These are phyloP conservation scores for Rhizopogon sp. DNA, from an alignment of 768 basidiomycete species.

Conservation along the genomic window DNA sequence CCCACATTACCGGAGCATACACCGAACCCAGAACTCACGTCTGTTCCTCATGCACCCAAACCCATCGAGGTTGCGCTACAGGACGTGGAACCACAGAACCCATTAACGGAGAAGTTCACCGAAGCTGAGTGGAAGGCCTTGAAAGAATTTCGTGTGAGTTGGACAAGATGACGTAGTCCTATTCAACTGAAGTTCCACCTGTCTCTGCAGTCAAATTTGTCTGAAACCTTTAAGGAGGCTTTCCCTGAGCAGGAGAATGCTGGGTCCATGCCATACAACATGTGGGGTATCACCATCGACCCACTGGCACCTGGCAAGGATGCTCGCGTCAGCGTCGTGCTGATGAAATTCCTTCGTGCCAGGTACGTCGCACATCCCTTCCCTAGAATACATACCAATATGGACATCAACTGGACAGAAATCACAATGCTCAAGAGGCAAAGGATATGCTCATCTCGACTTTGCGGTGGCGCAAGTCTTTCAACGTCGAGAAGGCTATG, in stretches of 20 bases:
- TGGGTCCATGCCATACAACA: constrained; percentile 41
- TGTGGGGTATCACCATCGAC: constrained; percentile 74
- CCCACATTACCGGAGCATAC: not conserved
- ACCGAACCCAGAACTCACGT: not conserved
- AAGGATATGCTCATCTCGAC: constrained; percentile 64
- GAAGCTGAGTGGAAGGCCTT: constrained; percentile 69
- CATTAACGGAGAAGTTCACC: constrained; percentile 65
- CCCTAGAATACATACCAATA: not conserved
- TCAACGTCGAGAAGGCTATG: constrained; percentile 54
- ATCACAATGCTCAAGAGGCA: constrained; percentile 49
- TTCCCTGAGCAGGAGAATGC: constrained; percentile 55
- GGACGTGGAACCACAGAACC: constrained; percentile 58
- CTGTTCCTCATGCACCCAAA: not conserved
- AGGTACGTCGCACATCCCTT: constrained; percentile 35
- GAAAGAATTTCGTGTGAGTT: constrained; percentile 58
- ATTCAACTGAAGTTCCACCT: not conserved
- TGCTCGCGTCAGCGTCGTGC: constrained; percentile 65
- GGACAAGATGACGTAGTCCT: not conserved
- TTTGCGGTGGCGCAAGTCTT: constrained; percentile 65
- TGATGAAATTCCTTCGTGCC: constrained; percentile 81
- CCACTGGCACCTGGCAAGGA: constrained; percentile 45
- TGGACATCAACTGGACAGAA: constrained; percentile 27
- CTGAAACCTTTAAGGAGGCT: constrained; percentile 51
- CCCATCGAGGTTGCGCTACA: not conserved
- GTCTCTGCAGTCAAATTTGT: constrained; percentile 32